A percentile compares a stretch with the other conserved stretches of the same genome.
phyloP scores from a whole-genome alignment of 1,284 basidiomycete genomes.

The Sporisorium scitamineum region DNA sequence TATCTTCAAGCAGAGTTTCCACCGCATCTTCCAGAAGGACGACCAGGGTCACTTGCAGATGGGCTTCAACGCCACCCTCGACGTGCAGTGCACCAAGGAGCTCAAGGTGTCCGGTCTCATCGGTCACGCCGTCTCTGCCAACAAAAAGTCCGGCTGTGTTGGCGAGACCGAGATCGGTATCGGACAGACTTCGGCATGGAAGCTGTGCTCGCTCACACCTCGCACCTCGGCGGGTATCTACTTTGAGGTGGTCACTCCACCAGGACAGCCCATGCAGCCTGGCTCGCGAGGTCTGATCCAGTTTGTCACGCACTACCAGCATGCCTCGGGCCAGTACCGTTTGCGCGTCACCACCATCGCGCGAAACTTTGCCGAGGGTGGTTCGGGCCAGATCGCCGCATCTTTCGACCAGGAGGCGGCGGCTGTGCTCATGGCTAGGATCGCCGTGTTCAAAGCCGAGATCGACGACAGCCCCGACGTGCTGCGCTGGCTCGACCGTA shows the following conservation, averaged over 20 bases:
- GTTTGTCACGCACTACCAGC: slow-evolving; percentile 99
- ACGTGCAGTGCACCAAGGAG: slow-evolving; percentile 98
- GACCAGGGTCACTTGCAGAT: slow-evolving; percentile 91
- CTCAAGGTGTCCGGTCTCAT: slow-evolving; percentile 98
- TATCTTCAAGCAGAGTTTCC: slow-evolving; percentile 98
- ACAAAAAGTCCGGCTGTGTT: slow-evolving; percentile 95
- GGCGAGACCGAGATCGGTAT: slow-evolving; percentile 99
- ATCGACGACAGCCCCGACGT: slow-evolving; percentile 99
- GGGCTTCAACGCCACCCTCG: slow-evolving; percentile 99
- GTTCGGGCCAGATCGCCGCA: slow-evolving; percentile 89
- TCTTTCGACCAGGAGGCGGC: slow-evolving; percentile 99
- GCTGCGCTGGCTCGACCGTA: slow-evolving; percentile 95
- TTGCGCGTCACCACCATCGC: slow-evolving; percentile 96
- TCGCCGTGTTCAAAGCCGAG: slow-evolving; percentile 99
- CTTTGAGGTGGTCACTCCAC: slow-evolving; percentile 99
- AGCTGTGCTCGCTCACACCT: slow-evolving; percentile 89
- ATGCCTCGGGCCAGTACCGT: slow-evolving; percentile 91
- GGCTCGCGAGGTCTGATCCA: slow-evolving; percentile 95
- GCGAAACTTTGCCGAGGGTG: slow-evolving; percentile 95
- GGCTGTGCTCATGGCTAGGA: slow-evolving; percentile 97
- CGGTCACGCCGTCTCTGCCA: slow-evolving; percentile 95
- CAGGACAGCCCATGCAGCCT: slow-evolving; percentile 90
- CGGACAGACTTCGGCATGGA: slow-evolving; percentile 99
- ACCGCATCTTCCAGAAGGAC: slow-evolving; percentile 93
- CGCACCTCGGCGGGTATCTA: slow-evolving; percentile 92